Evolutionary conservation across 805 yeast genomes (phyloP).

Genomic region (Cyberlindnera galapagoensis): DNA sequence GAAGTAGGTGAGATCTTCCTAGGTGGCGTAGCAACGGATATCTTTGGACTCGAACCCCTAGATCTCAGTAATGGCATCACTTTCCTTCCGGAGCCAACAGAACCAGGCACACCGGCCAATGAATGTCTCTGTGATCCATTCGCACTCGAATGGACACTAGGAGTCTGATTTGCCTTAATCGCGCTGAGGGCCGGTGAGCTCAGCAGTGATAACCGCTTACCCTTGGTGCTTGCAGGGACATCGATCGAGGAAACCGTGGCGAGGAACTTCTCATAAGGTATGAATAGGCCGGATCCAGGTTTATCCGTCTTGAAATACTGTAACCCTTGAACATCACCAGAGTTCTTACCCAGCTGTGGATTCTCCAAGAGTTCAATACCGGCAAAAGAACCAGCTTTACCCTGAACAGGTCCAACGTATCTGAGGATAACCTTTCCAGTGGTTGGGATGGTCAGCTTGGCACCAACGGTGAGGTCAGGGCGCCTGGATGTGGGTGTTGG

Average conservation of each 20-base stretch:
- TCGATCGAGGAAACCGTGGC: constrained; percentile 11
- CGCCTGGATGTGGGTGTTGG: constrained; percentile 19
- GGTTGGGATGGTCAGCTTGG: constrained; percentile 46
- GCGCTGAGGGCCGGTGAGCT: background rate
- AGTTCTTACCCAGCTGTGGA: constrained; percentile 67
- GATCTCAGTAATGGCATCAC: too few species aligned
- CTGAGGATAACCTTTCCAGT: constrained; percentile 62
- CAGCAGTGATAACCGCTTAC: constrained; percentile 6
- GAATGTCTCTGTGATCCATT: too few species aligned
- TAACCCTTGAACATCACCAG: constrained; percentile 72
- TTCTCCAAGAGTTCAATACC: constrained; percentile 78
- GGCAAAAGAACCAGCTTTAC: constrained; percentile 71
- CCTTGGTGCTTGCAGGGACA: too few species aligned
- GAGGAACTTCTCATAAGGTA: constrained; percentile 44
- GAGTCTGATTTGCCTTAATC: too few species aligned
- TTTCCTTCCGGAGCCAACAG: too few species aligned
- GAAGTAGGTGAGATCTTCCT: constrained; percentile 1
- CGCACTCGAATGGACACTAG: too few species aligned
- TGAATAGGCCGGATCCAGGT: constrained; percentile 71
- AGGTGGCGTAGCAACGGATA: too few species aligned
- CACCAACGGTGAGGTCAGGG: constrained; percentile 14
- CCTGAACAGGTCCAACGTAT: constrained; percentile 67
- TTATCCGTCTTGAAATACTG: constrained; percentile 58
- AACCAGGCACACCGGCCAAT: too few species aligned
- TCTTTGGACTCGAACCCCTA: too few species aligned